phyloP scores from a whole-genome alignment of 2,329 filamentous ascomycete species.

The Aspergillus sp. region DNA sequence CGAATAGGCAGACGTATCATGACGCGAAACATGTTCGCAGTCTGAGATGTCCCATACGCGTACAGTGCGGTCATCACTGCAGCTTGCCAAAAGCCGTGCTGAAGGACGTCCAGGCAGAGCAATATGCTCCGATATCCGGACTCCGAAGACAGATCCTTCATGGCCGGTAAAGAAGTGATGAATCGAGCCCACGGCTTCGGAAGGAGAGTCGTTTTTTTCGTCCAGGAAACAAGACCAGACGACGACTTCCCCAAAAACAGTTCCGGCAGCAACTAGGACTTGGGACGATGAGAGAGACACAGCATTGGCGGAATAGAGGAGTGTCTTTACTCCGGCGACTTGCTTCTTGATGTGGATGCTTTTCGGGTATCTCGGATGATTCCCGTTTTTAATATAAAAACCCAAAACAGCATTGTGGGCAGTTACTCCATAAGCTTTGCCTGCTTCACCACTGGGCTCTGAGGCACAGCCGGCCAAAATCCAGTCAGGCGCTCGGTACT shows the following conservation, averaged over 20 bases:
- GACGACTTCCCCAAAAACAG: constrained; percentile 90
- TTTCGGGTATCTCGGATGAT: constrained; percentile 15
- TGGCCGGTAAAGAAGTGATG: constrained; percentile 65
- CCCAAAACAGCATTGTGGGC: constrained; percentile 80
- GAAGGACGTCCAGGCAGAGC: constrained; percentile 32
- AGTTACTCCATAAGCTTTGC: constrained; percentile 64
- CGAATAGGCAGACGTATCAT: constrained; percentile 34
- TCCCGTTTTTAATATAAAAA: constrained; percentile 33
- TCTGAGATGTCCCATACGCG: constrained; percentile 80
- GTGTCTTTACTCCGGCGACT: constrained; percentile 64
- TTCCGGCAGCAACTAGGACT: constrained; percentile 80
- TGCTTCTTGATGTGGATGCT: constrained; percentile 34
- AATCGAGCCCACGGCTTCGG: constrained; percentile 35
- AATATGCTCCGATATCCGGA: constrained; percentile 67
- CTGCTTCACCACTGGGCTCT: constrained; percentile 19
- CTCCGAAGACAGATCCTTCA: constrained; percentile 90
- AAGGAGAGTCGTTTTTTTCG: constrained; percentile 7
- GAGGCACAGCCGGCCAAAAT: constrained; percentile 63
- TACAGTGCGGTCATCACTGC: constrained; percentile 91
- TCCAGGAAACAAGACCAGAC: constrained; percentile 70
- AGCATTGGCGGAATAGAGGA: constrained; percentile 81
- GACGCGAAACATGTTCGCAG: constrained; percentile 30
- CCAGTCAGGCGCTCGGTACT: constrained; percentile 66
- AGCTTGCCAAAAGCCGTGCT: constrained; percentile 74
- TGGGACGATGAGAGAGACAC: constrained; percentile 56